These are phyloP conservation scores for Aplosporella prunicola DNA, from an alignment of 2,329 filamentous ascomycete genomes.

Conservation along the genomic window DNA sequence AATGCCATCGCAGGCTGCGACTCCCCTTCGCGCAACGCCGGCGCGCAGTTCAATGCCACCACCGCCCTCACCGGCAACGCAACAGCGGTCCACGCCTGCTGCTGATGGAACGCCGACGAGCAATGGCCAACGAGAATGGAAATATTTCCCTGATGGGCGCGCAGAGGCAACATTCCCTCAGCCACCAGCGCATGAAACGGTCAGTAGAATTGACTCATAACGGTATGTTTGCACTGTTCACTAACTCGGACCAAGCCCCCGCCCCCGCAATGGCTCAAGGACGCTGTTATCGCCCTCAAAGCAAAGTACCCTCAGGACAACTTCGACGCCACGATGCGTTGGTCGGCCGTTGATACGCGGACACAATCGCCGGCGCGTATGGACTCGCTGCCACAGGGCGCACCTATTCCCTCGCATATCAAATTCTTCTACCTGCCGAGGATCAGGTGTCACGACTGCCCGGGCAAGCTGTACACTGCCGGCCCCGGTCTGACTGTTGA, in stretches of 20 bases:
- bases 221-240: no score
- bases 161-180: slow-evolving; percentile 56
- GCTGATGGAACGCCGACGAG: slow-evolving; percentile 27
- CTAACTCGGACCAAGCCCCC: slow-evolving; percentile 51
- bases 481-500: slow-evolving; percentile 74
- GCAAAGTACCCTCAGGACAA: slow-evolving; percentile 65
- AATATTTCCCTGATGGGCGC: slow-evolving; percentile 43
- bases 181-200: slow-evolving; percentile 35
- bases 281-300: slow-evolving; percentile 63
- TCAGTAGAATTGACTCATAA: no score
- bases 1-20: slow-evolving; percentile 36
- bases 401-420: slow-evolving; percentile 51
- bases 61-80: slow-evolving; percentile 37
- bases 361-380: slow-evolving; percentile 56
- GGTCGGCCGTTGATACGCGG: slow-evolving; percentile 65
- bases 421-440: slow-evolving; percentile 79
- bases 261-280: slow-evolving; percentile 74
- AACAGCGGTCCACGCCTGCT: slow-evolving; percentile 23
- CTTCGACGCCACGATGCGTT: slow-evolving; percentile 88
- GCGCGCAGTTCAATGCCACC: slow-evolving; percentile 48
- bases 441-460: slow-evolving; percentile 86
- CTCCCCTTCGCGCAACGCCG: slow-evolving; percentile 42
- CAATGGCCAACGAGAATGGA: slow-evolving; percentile 22
- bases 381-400: slow-evolving; percentile 36
- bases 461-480: slow-evolving; percentile 86